phyloP scores from a whole-genome alignment of 805 yeast species.

The Teunomyces cretensis region DNA sequence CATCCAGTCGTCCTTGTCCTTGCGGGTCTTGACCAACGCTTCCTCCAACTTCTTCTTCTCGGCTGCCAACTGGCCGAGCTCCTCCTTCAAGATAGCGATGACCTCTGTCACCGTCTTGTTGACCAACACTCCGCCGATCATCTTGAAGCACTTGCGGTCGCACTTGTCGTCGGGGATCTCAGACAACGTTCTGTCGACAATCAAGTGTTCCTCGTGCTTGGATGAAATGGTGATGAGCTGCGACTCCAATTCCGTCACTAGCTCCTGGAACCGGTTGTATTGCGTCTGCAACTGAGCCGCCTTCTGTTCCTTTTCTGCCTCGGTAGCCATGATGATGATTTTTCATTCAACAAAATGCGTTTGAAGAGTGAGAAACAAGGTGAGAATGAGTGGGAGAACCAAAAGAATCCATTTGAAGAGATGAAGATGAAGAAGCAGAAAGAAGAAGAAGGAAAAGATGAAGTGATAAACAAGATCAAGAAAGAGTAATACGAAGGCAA shows the following conservation, averaged over 20 bases:
- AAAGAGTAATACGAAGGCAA: neutral
- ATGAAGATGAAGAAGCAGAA: no score
- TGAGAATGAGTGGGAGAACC: neutral
- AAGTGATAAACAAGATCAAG: no score
- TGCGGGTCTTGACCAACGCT: slow-evolving; percentile 24
- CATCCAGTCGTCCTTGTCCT: slow-evolving; percentile 42
- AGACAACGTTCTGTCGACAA: slow-evolving; percentile 42
- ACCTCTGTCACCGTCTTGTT: slow-evolving; percentile 83
- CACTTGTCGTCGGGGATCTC: slow-evolving; percentile 34
- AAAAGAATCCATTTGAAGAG: no score
- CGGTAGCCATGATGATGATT: slow-evolving; percentile 5
- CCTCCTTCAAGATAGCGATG: slow-evolving; percentile 57
- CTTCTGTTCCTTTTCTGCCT: slow-evolving; percentile 23
- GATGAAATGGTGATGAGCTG: slow-evolving; percentile 35
- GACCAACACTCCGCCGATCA: slow-evolving; percentile 91
- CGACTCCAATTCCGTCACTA: slow-evolving; percentile 37
- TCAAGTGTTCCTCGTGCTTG: slow-evolving; percentile 39
- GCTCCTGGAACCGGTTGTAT: slow-evolving; percentile 40
- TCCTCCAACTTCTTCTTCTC: slow-evolving; percentile 26
- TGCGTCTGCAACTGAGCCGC: slow-evolving; percentile 43
- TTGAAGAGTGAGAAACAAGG: neutral
- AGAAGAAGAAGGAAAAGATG: no score
- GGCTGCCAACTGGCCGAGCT: slow-evolving; percentile 31
- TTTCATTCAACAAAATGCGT: neutral
- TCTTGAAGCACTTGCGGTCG: slow-evolving; percentile 76